Conservation (phyloP, 306 rosid genomes). For the Cucurbita pepo region DNA sequence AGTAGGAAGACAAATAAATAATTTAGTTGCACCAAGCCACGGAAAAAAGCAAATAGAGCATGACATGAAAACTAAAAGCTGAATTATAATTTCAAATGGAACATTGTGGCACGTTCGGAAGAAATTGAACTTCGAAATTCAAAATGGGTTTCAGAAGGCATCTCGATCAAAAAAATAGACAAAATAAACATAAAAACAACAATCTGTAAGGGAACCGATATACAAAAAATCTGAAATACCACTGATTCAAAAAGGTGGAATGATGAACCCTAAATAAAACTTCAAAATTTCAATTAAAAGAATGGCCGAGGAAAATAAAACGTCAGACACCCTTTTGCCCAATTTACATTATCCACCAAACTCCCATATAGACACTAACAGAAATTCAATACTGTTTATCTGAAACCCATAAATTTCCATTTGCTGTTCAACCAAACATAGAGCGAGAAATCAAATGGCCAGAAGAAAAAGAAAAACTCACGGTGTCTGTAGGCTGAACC, state of each 20-base stretch:
- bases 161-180: not conserved
- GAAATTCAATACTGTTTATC: not conserved
- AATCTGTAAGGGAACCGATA: not conserved
- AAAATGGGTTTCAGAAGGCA: not conserved
- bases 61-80: not conserved
- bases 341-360: not conserved
- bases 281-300: not conserved
- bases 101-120: not conserved
- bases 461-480: slow-evolving; percentile 13
- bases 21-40: not conserved
- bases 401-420: not conserved
- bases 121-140: not conserved
- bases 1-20: not conserved
- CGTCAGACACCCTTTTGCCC: not conserved
- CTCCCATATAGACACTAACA: not conserved
- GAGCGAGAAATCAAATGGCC: not conserved
- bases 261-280: not conserved
- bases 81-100: not conserved
- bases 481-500: slow-evolving; percentile 76
- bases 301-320: not conserved
- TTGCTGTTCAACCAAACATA: not conserved
- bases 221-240: not conserved
- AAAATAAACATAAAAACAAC: not conserved
- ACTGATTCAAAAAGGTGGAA: not conserved
- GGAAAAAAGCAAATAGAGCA: not conserved